A percentile compares a stretch with the other conserved stretches of the same genome.
Evolutionary conservation across 2,329 filamentous ascomycete species (phyloP).

Genomic region (Trichophyton benhamiae): DNA sequence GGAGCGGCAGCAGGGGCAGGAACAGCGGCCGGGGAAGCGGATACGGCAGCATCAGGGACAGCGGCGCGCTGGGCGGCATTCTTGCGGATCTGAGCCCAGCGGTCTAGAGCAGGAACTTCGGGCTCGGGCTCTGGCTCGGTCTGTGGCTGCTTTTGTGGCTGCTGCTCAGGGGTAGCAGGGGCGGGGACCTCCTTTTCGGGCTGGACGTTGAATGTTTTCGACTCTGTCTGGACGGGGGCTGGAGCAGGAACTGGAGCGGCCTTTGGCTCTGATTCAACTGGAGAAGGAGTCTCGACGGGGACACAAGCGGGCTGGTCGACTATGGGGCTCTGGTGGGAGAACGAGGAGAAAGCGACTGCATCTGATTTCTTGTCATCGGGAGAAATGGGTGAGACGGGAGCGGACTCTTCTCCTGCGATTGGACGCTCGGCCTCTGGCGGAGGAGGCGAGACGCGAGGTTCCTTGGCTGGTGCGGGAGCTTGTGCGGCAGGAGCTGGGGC

Average conservation of each 20-base stretch:
- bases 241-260: neutral
- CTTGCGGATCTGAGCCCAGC: conserved; percentile 92
- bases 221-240: neutral
- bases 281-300: conserved; percentile 42
- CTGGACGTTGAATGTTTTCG: neutral
- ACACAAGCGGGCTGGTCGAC: conserved; percentile 74
- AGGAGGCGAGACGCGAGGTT: conserved; percentile 14
- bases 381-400: conserved; percentile 49
- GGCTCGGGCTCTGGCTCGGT: conserved; percentile 2
- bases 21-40: conserved; percentile 48
- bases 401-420: conserved; percentile 34
- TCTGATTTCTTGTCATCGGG: conserved; percentile 37
- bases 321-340: conserved; percentile 74
- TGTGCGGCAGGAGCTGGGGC: no score
- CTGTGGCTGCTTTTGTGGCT: no score
- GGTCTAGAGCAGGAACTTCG: conserved; percentile 47
- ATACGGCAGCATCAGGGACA: conserved; percentile 49
- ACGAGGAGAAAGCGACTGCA: conserved; percentile 46
- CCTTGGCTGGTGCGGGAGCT: conserved; percentile 1
- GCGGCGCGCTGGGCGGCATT: conserved; percentile 76
- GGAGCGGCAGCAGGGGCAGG: conserved; percentile 26
- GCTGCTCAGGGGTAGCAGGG: neutral
- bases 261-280: conserved; percentile 1
- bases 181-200: neutral
- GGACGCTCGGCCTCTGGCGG: conserved; percentile 19